Conservation (phyloP, 345 rosid genomes). For the Eucalyptus leucophloia region DNA sequence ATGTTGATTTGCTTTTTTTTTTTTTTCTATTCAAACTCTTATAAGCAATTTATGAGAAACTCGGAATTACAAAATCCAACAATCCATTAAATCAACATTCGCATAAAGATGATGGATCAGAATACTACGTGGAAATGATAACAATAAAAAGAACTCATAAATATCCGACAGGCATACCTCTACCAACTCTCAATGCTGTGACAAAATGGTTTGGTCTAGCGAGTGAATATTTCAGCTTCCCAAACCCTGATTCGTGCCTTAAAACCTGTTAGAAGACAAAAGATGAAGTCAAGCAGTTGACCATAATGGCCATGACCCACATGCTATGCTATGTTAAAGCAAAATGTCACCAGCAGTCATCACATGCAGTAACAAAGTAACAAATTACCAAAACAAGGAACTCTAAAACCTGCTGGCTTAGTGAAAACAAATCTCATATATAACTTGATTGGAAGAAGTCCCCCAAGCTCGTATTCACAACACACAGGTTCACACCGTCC, state of each 20-base stretch:
- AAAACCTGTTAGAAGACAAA: slow-evolving; percentile 28
- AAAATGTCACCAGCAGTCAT: neutral
- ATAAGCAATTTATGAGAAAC: neutral
- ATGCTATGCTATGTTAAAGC: neutral
- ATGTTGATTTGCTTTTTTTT: neutral
- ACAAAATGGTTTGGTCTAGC: slow-evolving; percentile 21
- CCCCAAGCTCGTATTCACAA: neutral
- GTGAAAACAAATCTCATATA: neutral
- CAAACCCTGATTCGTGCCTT: slow-evolving; percentile 30
- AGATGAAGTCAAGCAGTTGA: neutral
- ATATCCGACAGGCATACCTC: slow-evolving; percentile 14
- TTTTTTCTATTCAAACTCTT: neutral
- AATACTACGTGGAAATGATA: neutral
- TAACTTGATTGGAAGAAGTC: neutral
- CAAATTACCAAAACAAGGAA: neutral
- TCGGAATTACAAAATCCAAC: neutral
- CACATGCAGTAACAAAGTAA: neutral
- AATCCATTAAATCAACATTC: neutral
- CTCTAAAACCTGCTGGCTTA: neutral
- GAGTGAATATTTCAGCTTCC: slow-evolving; percentile 24
- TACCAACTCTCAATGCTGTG: slow-evolving; percentile 9
- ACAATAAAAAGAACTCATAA: neutral
- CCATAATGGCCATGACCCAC: neutral
- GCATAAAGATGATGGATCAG: neutral
- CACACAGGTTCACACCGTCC: neutral